These are phyloP conservation scores for Sclerotinia minor DNA, from an alignment of 2,329 filamentous ascomycete species.

Conservation along the genomic window DNA sequence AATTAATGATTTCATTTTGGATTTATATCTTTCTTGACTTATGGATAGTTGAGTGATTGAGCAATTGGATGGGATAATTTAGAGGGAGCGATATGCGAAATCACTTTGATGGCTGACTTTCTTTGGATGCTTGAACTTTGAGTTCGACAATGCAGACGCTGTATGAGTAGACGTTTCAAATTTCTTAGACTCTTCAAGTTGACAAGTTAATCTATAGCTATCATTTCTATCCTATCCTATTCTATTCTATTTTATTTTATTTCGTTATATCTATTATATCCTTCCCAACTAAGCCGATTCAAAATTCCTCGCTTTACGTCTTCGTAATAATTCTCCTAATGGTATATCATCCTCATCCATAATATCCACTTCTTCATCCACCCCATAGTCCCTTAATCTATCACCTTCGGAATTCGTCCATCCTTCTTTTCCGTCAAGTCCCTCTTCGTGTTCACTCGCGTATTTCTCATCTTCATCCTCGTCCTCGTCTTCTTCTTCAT, in stretches of 20 bases:
- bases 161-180: no score
- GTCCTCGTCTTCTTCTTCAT: slow-evolving; percentile 33
- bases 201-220: neutral
- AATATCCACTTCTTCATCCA: slow-evolving; percentile 72
- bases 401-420: slow-evolving; percentile 80
- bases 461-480: slow-evolving; percentile 37
- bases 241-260: no score
- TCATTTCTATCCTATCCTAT: neutral
- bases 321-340: slow-evolving; percentile 64
- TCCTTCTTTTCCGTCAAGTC: slow-evolving; percentile 52
- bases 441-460: slow-evolving; percentile 40
- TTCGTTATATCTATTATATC: neutral
- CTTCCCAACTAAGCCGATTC: neutral
- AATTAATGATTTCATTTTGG: neutral
- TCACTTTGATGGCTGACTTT: no score
- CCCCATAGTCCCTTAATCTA: slow-evolving; percentile 71
- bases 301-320: slow-evolving; percentile 46
- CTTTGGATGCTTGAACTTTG: no score
- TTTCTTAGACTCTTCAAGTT: no score
- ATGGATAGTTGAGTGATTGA: neutral
- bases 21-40: neutral
- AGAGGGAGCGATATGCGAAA: no score
- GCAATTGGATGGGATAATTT: no score
- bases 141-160: no score
- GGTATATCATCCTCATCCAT: slow-evolving; percentile 64